Evolutionary conservation across 805 yeast genomes (phyloP).

Genomic region (Zygotorulaspora florentina): DNA sequence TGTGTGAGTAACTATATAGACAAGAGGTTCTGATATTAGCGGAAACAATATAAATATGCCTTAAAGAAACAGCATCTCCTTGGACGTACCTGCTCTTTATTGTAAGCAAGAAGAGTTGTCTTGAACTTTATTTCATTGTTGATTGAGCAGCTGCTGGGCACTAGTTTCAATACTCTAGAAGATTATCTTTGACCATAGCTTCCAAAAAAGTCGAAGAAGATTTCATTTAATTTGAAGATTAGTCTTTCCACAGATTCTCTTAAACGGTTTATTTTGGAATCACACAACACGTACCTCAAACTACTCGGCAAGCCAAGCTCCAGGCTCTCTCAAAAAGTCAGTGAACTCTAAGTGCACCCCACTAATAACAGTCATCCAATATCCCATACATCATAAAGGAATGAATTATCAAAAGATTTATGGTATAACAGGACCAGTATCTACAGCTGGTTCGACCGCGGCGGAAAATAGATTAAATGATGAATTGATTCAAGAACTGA

Average conservation of each 20-base stretch:
- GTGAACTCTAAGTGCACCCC: neutral
- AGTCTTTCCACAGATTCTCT: slow-evolving; percentile 5
- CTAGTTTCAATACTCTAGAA: too few relatives aligned
- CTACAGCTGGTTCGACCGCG: slow-evolving; percentile 78
- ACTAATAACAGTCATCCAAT: neutral
- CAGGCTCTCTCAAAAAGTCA: neutral
- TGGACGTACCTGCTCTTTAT: too few relatives aligned
- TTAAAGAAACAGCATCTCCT: too few relatives aligned
- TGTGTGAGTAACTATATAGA: too few relatives aligned
- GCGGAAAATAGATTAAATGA: slow-evolving; percentile 76
- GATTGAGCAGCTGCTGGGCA: too few relatives aligned
- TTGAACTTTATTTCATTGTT: too few relatives aligned
- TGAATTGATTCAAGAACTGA: slow-evolving; percentile 68
- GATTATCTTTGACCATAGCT: too few relatives aligned
- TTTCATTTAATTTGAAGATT: slow-evolving; percentile 3
- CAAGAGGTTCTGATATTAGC: too few relatives aligned
- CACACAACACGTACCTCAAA: slow-evolving; percentile 3
- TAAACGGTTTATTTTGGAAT: slow-evolving; percentile 7
- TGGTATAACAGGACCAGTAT: slow-evolving; percentile 58
- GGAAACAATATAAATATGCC: too few relatives aligned
- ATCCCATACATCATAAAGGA: neutral
- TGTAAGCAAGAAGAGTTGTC: too few relatives aligned
- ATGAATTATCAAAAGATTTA: slow-evolving; percentile 35
- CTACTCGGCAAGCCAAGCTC: neutral
- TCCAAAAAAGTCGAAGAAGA: slow-evolving; percentile 1